These are phyloP conservation scores for Pseudopyricularia javanii DNA, from an alignment of 2,329 filamentous ascomycete species.

Conservation along the genomic window DNA sequence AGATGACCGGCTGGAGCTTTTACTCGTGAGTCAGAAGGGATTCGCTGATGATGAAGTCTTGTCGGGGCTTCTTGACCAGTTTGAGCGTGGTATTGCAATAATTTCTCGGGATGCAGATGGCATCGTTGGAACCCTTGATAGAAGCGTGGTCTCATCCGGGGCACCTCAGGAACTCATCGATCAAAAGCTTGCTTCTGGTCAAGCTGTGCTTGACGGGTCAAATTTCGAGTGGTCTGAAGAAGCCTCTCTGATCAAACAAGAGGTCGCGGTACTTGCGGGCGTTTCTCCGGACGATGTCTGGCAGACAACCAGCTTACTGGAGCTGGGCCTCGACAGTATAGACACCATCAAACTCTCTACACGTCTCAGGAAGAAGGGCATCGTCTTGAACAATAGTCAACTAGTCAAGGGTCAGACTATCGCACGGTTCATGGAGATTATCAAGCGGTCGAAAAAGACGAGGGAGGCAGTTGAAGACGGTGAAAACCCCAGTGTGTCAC, in stretches of 20 bases:
- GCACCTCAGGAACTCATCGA: not conserved
- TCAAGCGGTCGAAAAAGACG: not conserved
- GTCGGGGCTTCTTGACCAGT: slow-evolving; percentile 22
- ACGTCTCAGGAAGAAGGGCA: slow-evolving; percentile 46
- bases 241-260: slow-evolving; percentile 40
- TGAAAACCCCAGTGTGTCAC: not conserved
- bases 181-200: not conserved
- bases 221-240: slow-evolving; percentile 46
- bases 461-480: not conserved
- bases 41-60: slow-evolving; percentile 20
- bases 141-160: not conserved
- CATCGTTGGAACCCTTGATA: not conserved
- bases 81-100: slow-evolving; percentile 18
- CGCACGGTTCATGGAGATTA: slow-evolving; percentile 35
- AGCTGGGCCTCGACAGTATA: slow-evolving; percentile 83
- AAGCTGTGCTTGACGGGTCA: not conserved
- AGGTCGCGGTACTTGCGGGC: slow-evolving; percentile 51
- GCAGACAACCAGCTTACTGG: slow-evolving; percentile 55
- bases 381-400: slow-evolving; percentile 57
- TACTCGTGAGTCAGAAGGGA: slow-evolving; percentile 43
- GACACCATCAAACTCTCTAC: slow-evolving; percentile 78
- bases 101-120: slow-evolving; percentile 8
- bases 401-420: slow-evolving; percentile 66
- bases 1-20: slow-evolving; percentile 36
- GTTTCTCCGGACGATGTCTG: slow-evolving; percentile 36